These are phyloP conservation scores for Phalaenopsis equestris DNA, from an alignment of 106 monocot species.

Conservation along the genomic window DNA sequence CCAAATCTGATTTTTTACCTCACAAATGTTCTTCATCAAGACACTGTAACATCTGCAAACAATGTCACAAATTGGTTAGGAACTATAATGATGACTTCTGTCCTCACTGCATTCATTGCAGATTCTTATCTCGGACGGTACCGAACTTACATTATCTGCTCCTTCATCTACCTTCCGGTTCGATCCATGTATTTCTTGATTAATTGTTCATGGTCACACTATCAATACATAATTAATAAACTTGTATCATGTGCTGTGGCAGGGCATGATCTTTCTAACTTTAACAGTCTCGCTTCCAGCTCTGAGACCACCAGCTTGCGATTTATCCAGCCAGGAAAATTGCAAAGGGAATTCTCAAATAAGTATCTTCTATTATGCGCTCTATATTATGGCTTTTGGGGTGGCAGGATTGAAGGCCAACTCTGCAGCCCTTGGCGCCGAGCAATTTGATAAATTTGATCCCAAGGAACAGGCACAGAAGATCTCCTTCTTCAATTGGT, in stretches of 20 bases:
- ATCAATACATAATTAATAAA: too few relatives aligned
- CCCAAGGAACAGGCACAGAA: conserved; percentile 58
- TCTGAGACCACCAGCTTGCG: conserved; percentile 56
- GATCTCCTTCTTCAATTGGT: conserved; percentile 98
- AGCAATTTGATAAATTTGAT: conserved; percentile 83
- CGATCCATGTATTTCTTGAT: background rate
- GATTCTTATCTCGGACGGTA: conserved; percentile 37
- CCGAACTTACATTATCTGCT: conserved; percentile 42
- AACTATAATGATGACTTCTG: conserved; percentile 40
- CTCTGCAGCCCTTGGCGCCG: conserved; percentile 87
- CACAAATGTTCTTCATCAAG: conserved; percentile 40
- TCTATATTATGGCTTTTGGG: conserved; percentile 68
- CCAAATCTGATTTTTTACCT: conserved; percentile 46
- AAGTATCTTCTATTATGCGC: conserved; percentile 59
- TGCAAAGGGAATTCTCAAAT: conserved; percentile 42
- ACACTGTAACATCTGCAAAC: conserved; percentile 44
- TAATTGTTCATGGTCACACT: too few relatives aligned
- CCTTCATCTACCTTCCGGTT: conserved; percentile 35
- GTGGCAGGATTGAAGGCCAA: conserved; percentile 79
- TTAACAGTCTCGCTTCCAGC: conserved; percentile 52
- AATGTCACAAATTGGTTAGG: conserved; percentile 58
- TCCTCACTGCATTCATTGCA: conserved; percentile 15
- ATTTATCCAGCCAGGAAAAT: conserved; percentile 11
- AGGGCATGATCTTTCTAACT: conserved; percentile 73
- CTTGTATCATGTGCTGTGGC: background rate